These are phyloP conservation scores for Podochytrium sp. DNA, from an alignment of 192 early-diverging fungal genomes.

Conservation along the genomic window DNA sequence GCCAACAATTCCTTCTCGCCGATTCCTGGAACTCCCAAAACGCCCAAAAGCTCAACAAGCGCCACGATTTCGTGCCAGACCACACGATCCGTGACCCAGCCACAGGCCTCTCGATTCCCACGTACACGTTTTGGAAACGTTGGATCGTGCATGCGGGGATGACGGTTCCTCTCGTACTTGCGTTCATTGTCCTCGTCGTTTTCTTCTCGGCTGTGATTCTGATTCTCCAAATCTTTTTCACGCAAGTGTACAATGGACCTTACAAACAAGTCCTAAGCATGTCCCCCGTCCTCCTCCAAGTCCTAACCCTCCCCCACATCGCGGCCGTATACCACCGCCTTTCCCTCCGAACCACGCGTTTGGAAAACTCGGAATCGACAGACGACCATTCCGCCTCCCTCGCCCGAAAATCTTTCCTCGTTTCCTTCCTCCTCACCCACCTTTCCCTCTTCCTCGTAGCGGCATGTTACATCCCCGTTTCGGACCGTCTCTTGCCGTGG, in stretches of 20 bases:
- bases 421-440: constrained; percentile 80
- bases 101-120: constrained; percentile 72
- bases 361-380: constrained; percentile 82
- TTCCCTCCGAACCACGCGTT: constrained; percentile 67
- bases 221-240: constrained; percentile 71
- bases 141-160: constrained; percentile 45
- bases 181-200: constrained; percentile 57
- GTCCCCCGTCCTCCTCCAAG: constrained; percentile 76
- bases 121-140: constrained; percentile 72
- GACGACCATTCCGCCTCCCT: constrained; percentile 69
- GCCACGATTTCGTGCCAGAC: constrained; percentile 73
- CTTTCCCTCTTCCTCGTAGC: constrained; percentile 83
- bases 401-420: constrained; percentile 85
- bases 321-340: constrained; percentile 66
- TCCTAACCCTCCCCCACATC: constrained; percentile 71
- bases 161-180: constrained; percentile 52
- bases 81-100: constrained; percentile 60
- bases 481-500: constrained; percentile 62
- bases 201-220: constrained; percentile 59
- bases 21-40: constrained; percentile 76
- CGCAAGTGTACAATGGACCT: constrained; percentile 70
- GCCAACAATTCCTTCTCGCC: constrained; percentile 72
- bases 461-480: constrained; percentile 86
- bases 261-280: too few species aligned
- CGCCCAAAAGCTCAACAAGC: constrained; percentile 62